Base-by-base conservation (phyloP, 2,329 filamentous ascomycete genomes). In the Neurospora sp. region DNA sequence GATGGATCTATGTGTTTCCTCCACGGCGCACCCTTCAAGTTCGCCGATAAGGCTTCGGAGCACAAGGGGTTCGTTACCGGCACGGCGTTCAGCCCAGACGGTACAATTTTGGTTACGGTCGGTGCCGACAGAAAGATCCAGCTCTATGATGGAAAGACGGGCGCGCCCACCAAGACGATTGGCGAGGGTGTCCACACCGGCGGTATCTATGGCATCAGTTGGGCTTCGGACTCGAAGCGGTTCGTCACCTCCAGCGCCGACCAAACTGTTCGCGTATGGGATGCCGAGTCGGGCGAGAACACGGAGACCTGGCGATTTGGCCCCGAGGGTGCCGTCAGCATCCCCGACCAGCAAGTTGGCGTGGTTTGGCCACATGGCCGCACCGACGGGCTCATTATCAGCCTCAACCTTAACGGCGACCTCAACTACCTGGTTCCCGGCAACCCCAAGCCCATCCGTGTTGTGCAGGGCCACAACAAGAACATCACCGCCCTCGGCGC, bases 91-190 rank as follows among this genome's bases (percentile, higher is more conserved):
- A 95, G 93, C 38, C 95, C 95, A 0, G 94, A 98, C 78, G 96
- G 96, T 66, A 89, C 84, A 52, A 84, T 84, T 43, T 83, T 99
- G 72, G 92, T 96, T 40, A 97, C 91, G 68, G 95, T 97, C 1
- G 95, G 96, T 43, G 93, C 92, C n/a, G 96, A 99, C 80, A 90
- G 90, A 78, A 89, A 88, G 78, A 97, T 99, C 74, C 96, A 96
- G 84, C 84, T 99, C 10, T 99, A 97, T 78, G 93, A 99, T 78
- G 96, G 95, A 72, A 97, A 97, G 85, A 97, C 93, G 17, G 96
- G 96, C 38, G 93, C 97, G 78, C 86, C 91, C 0, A 92, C 89
- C 66, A 87, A 84, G 71, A 86, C 92, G 75, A 90, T 99, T 75
- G 91, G 91, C 10, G 90, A 95, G 74, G 90, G 89, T n/a, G 90